Evolutionary conservation across 495 filamentous ascomycete species (phyloP), one percentile per base, ranked within the genome.

Genomic region (Talaromyces wortmannii): DNA sequence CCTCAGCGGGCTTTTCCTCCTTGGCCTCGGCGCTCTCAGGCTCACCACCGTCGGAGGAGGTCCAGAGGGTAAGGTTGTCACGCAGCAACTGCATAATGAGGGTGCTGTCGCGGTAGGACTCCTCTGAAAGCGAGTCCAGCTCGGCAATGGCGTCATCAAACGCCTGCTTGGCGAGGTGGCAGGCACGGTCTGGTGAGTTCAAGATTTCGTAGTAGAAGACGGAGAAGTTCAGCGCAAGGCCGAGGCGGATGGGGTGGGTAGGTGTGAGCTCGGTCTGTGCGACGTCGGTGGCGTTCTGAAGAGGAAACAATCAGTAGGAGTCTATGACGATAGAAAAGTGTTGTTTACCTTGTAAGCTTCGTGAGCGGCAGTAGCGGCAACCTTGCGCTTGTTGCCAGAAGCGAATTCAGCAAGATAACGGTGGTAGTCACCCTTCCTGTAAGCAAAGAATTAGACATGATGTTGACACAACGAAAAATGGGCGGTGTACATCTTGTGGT

Each of bases 141-240:
- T 98, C 94, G 58, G 94, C 94, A 72, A 98, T 98, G 59, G 94
- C 94, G 71, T 98, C 94, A 72, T 98, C 94, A 67, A 98, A 98
- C 31, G 95, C 92, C 78, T 96, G 92, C 86, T 98, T 98, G 70
- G 94, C 94, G 53, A 98, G 84, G 73, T 98, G 94, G 83, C 94
- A 98, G 67, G 94, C 94, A 71, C 92, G 92, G 69, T 98, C 94
- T 47, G 94, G 94, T 11, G 94, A 95, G 86, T 97, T 98, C 63
- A 98, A 81, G 71, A 98, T 98, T 83, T 98, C 94, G 72, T 98
- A 98, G 85, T 98, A 98, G 81, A 98, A 98, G 62, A 98, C 94
- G 43, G 95, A 97, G 85, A 98, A 98, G 83, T 98, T 98, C 60
- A 98, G 84, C 58, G 94, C 94, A 61, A 98, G 89, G 68, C 94